phyloP scores from a whole-genome alignment of 2,329 filamentous ascomycete genomes.

The Neonectria sp. region DNA sequence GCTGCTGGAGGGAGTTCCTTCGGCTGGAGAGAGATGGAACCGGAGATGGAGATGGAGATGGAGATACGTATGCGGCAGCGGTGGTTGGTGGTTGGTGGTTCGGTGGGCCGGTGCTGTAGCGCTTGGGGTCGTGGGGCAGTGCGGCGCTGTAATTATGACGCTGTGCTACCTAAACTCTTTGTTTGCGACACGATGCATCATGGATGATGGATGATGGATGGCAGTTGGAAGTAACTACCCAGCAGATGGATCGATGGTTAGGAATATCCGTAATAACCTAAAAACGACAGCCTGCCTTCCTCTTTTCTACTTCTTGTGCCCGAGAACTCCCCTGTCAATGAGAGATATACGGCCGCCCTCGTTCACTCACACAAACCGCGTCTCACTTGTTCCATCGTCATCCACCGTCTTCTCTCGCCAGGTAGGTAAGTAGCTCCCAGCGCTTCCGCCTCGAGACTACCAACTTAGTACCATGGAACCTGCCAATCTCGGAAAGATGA shows the following conservation, averaged over 20 bases:
- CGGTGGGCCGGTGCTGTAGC: background rate
- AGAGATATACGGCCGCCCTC: too few species aligned
- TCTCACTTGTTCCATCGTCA: constrained; percentile 19
- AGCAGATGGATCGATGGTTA: background rate
- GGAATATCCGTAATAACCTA: too few species aligned
- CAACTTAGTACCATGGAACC: background rate
- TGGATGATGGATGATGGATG: background rate
- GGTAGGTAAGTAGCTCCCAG: constrained; percentile 35
- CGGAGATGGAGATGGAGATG: constrained; percentile 3
- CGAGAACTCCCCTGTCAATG: too few species aligned
- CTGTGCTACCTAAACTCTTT: constrained; percentile 4
- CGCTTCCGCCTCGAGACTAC: background rate
- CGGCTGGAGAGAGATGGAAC: too few species aligned
- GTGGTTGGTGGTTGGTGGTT: constrained; percentile 20
- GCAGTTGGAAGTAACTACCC: background rate
- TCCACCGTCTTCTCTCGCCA: constrained; percentile 46
- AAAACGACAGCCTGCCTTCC: too few species aligned
- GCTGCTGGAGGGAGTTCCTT: background rate
- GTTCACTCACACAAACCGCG: too few species aligned
- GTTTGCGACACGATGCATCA: constrained; percentile 1
- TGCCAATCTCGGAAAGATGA: constrained; percentile 19
- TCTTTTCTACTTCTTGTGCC: too few species aligned
- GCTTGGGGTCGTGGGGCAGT: constrained; percentile 25
- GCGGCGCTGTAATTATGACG: constrained; percentile 23
- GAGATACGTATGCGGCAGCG: constrained; percentile 14